Base-by-base conservation (phyloP, 2,329 filamentous ascomycete species). In the Chaetomium olivaceum region DNA sequence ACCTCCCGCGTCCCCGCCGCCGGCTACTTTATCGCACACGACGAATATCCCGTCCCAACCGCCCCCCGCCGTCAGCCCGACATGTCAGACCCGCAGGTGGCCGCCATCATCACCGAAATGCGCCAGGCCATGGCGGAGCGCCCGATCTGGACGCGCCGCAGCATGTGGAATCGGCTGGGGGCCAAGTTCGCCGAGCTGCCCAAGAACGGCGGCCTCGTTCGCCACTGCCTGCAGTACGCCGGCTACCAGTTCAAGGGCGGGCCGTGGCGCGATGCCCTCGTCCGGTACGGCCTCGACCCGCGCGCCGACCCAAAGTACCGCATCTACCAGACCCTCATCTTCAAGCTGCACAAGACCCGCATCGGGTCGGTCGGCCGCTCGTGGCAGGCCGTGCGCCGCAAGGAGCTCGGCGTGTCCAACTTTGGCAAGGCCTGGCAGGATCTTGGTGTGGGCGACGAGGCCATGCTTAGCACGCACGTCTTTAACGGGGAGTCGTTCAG, bases 211-310 rank as follows among this genome's bases (percentile, higher is more conserved):
- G 84, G 85, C 65, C 78, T 84, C 51, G 77, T 97, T 67, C 90
- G 92, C 72, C 85, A 90, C 74, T 91, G 91, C 56, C 85, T 93
- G 61, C 90, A 92, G 68, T 94, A 95, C 72, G 88, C 92, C 4
- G 93, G 91, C 9, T 99, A 97, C 78, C 92, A 93, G 77, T 97
- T 98, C 82, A 90, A 91, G 66, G 92, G 91, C 25, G 95, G 95
- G 0, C 93, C 95, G 0, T 99, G 92, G 90, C 87, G 92, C 69
- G 93, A 98, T 76, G 89, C 91, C 3, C 87, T 97, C 62, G 87
- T 97, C 69, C 88, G 85, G 56, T 95, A 93, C 76, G 94, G 94
- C 11, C 78, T 96, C 23, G 95, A 99, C 74, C 95, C 95, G 3
- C 87, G 95, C 43, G 85, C 80, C 16, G 89, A 93, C 68, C 88